Base-by-base conservation (phyloP, 306 rosid genomes). In the Myrica gale region DNA sequence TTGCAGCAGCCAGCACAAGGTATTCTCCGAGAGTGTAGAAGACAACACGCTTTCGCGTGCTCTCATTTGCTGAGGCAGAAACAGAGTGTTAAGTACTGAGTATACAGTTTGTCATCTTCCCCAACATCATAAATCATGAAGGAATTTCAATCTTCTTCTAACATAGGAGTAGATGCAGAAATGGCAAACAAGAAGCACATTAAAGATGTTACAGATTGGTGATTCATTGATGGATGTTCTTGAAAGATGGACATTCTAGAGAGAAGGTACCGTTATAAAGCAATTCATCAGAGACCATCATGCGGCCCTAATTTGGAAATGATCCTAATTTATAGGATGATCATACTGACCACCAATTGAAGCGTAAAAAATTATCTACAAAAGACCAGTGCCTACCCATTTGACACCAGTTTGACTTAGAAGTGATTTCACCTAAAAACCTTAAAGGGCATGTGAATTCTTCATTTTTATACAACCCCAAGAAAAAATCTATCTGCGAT, bases 11-110 rank as follows among this genome's bases (percentile, higher is more conserved):
- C 85, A 96, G 88, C 47, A 92, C 60, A 79, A 90, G n/a, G 84
- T 92, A 96, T 85, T 96, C 97, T 57, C 87, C 93, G 1, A 92
- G 81, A 8, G 99, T 92, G 79, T 96, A 96, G 61, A 87, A 54
- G 69, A 96, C 41, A n/a, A 90, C 96, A 2, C 99, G 97, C 80
- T 84, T 89, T 42, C 84, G 79, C 6, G 99, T 96, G 89, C 99
- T 96, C 89, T 96, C 98, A 17, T 96, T 96, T 11, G 98, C 94
- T 92, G 85, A 83, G 74, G 57, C 72, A 68, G 42, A 72, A 46
- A 54, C 26, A 44, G 26, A 50, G 9, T 8, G 51, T 52, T 48
- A 15, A 68, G 67, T 68, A 57, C 76, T 65, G 10, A 52, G n/a
- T 45, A 66, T 32, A 66, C 9, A 72, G 67, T 15, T 23, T 50